Evolutionary conservation across 768 basidiomycete species (phyloP).

Genomic region (Boletus subparvulus): DNA sequence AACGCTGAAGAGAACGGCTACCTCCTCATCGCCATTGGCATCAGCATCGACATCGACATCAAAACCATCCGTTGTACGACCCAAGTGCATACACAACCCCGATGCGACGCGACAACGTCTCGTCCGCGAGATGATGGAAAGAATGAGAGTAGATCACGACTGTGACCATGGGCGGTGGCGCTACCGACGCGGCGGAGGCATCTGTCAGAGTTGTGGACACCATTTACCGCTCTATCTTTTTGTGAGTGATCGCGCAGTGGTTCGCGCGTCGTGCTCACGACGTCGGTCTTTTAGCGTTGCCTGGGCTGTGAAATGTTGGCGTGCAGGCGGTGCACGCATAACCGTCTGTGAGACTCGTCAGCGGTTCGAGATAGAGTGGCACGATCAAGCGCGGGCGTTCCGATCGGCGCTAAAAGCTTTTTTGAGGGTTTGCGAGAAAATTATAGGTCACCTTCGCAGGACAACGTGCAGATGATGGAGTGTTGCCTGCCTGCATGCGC

Average conservation of each 20-base stretch:
- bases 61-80: neutral
- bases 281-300: slow-evolving; percentile 29
- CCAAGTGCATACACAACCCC: neutral
- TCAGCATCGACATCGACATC: neutral
- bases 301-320: slow-evolving; percentile 33
- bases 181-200: slow-evolving; percentile 41
- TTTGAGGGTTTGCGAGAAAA: too few relatives aligned
- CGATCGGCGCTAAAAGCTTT: too few relatives aligned
- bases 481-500: too few relatives aligned
- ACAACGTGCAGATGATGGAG: too few relatives aligned
- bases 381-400: too few relatives aligned
- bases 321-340: slow-evolving; percentile 39
- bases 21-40: too few relatives aligned
- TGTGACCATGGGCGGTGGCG: slow-evolving; percentile 48
- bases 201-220: slow-evolving; percentile 47
- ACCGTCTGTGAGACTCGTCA: slow-evolving; percentile 29
- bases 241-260: slow-evolving; percentile 35
- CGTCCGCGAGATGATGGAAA: slow-evolving; percentile 34
- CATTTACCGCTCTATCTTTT: slow-evolving; percentile 45
- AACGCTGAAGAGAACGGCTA: neutral
- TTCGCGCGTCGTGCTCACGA: neutral
- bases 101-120: slow-evolving; percentile 15
- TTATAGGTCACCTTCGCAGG: too few relatives aligned
- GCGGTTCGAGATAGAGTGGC: too few relatives aligned
- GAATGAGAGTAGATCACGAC: slow-evolving; percentile 53